Evolutionary conservation across 805 yeast genomes (phyloP), one percentile per base, ranked within the genome.

Genomic region (Torulaspora delbrueckii): DNA sequence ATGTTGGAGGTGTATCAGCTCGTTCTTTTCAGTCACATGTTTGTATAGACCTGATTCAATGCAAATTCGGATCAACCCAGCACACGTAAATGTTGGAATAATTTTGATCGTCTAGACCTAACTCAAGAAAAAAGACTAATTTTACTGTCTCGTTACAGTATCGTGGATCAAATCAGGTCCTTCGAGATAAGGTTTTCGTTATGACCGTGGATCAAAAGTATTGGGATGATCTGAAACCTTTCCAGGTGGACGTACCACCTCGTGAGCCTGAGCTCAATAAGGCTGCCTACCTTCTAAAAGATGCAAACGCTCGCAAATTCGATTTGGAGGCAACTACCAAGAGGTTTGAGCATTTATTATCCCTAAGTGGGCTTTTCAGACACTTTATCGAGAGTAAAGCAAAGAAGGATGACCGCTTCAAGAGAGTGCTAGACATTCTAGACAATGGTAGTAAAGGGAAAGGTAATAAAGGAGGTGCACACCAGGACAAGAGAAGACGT

Each of bases 351-450:
- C 81, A 84, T 62, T 67, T 84, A 30, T 60, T 84, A 35, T 82
- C 86, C 0, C 65, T 84, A 45, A 82, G 89, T 4, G 77, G 76
- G 13, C 66, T 84, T 41, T 84, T 84, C 65, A 73, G 77, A 48
- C 87, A 83, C 60, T 84, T 84, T 58, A 78, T 84, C 52, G 77
- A 78, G 44, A 72, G 76, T 35, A 81, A 81, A 55, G 86, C 88
- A 4, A 71, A 70, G 36, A 79, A 74, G 51, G 88, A 84, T 63
- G 76, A 78, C 9, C 70, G 66, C 19, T 79, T 82, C 56, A 70
- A 72, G 40, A 63, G 72, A 49, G 83, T 82, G 10, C 64, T 82
- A 41, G 71, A 76, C 33, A 65, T 67, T 23, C 45, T 57, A 27
- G 67, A 65, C 37, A 43, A 52, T 18, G 55, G 51, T 30, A 51